These are phyloP conservation scores for Penicillium sp. DNA, from an alignment of 2,329 filamentous ascomycete species.

Conservation along the genomic window DNA sequence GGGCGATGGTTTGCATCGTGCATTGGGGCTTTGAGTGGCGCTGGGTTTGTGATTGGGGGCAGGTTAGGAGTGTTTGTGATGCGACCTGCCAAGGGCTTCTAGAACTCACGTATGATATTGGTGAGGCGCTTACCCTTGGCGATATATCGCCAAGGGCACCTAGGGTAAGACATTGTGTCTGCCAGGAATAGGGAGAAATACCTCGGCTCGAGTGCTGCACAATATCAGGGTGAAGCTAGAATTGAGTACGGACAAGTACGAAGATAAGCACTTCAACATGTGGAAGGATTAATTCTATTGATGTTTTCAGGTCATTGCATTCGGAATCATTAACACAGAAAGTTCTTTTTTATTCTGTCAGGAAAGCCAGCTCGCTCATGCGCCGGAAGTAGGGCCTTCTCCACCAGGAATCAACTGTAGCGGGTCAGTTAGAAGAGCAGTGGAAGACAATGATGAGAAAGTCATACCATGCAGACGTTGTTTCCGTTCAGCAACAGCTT, in stretches of 20 bases:
- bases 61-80: not conserved
- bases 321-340: constrained; percentile 31
- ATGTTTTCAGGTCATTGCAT: constrained; percentile 26
- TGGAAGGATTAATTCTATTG: constrained; percentile 24
- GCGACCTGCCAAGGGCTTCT: not conserved
- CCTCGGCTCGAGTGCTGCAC: too few relatives aligned
- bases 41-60: not conserved
- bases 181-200: too few relatives aligned
- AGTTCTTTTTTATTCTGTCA: constrained; percentile 21
- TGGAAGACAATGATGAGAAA: not conserved
- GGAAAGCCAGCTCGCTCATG: constrained; percentile 20
- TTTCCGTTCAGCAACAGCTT: constrained; percentile 98
- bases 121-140: not conserved
- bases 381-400: constrained; percentile 63
- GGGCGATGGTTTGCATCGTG: not conserved
- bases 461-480: constrained; percentile 95
- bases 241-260: too few relatives aligned
- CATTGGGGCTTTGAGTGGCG: not conserved
- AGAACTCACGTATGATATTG: not conserved
- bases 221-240: too few relatives aligned
- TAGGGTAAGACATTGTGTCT: too few relatives aligned
- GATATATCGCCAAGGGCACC: too few relatives aligned
- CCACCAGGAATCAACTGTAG: constrained; percentile 75
- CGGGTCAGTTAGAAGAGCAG: constrained; percentile 12
- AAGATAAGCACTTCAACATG: too few relatives aligned